Base-by-base conservation (phyloP, 2,329 filamentous ascomycete genomes). In the Trichoderma hamatum region DNA sequence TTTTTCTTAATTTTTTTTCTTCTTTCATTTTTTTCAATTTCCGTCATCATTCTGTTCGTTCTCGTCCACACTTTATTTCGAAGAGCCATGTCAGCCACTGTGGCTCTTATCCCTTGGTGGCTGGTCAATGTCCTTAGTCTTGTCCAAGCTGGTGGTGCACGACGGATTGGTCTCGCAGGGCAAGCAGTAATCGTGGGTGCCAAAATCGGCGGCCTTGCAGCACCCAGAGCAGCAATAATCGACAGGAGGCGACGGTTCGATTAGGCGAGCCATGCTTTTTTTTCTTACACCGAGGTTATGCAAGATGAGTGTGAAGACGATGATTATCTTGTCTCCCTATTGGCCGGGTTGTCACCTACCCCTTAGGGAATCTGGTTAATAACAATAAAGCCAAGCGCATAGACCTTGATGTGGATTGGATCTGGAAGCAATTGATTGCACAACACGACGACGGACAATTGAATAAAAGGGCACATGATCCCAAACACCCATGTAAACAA, bases 161-260 rank as follows among this genome's bases (percentile, higher is more conserved):
- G 62, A 43, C 36, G 75, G 73, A 21, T 73, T 75, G n/a, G 69
- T 73, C 62, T 70, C 72, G 73, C 71, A 78, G 16, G 75, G 74
- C 9, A 75, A 67, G 46, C 77, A 78, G 70, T 74, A 78, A 54
- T 79, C 78, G 69, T 79, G 78, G 10, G 67, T 74, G 56, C 78
- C 78, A 26, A 74, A 69, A 68, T 79, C 77, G 24, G 71, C 71
- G 28, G 77, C 74, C 28, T 72, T 73, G 70, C 78, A 80, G 72
- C 78, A 80, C 36, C 66, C 71, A 11, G 73, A 68, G 73, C 78
- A 80, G 69, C 77, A 78, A 30, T 65, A 56, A 28, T 71, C 71
- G 60, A 71, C 70, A 9, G 70, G 69, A 56, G 68, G 43, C 51
- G 68, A 70, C 24, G 58, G 49, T 39, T 70, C 68, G 68, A 67